phyloP scores from a whole-genome alignment of 768 basidiomycete genomes.

The Leccinum subgranulosum region DNA sequence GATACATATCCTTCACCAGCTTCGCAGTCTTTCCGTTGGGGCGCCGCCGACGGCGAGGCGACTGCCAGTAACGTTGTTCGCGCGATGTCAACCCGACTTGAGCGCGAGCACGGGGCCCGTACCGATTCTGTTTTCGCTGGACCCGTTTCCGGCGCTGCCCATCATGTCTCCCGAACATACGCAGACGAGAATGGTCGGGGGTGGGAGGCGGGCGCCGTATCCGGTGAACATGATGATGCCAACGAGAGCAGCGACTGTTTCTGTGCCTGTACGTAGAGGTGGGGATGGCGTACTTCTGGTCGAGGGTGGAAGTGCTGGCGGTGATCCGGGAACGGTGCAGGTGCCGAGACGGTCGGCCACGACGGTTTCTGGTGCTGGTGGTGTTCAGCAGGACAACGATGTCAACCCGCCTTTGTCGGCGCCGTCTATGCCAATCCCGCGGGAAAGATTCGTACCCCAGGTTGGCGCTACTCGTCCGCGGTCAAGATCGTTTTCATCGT shows the following conservation, averaged over 20 bases:
- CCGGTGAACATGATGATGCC: conserved; percentile 11
- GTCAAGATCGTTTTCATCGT: conserved; percentile 76
- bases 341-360: conserved; percentile 21
- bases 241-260: conserved; percentile 30
- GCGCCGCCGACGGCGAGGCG: conserved; percentile 22
- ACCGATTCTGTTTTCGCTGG: conserved; percentile 55
- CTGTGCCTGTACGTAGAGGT: conserved; percentile 29
- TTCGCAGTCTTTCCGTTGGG: conserved; percentile 16
- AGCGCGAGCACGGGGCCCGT: conserved; percentile 51
- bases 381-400: not conserved
- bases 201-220: not conserved
- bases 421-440: conserved; percentile 36
- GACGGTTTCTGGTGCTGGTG: not conserved
- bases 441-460: conserved; percentile 65
- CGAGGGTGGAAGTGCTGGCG: not conserved
- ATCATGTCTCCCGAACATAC: not conserved
- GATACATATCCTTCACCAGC: conserved; percentile 24
- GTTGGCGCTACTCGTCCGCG: conserved; percentile 47
- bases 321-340: not conserved
- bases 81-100: conserved; percentile 51
- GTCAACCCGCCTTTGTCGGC: not conserved
- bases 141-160: conserved; percentile 40
- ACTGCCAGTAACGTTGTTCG: conserved; percentile 53
- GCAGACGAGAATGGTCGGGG: not conserved
- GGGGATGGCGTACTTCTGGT: not conserved